A percentile compares a stretch with the other conserved stretches of the same genome.
Conservation (phyloP, 306 rosid genomes). For the Lathyrus aphaca region DNA sequence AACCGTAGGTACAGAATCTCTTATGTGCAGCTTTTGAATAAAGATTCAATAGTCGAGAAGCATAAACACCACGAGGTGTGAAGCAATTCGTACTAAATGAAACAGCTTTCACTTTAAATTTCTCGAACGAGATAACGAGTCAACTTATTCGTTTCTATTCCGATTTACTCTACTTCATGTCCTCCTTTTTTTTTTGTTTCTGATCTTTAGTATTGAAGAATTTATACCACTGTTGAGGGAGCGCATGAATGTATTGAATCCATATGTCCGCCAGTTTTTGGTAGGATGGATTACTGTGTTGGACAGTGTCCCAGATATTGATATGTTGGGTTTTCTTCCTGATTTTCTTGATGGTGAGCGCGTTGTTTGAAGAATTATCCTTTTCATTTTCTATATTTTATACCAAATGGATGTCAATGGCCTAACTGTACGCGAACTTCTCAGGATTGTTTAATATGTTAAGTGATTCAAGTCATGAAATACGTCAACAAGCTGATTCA, state of each 20-base stretch:
- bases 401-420: conserved; percentile 34
- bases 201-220: conserved; percentile 82
- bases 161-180: conserved; percentile 28
- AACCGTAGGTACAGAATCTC: conserved; percentile 34
- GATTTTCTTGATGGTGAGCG: conserved; percentile 84
- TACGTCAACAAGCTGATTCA: conserved; percentile 98
- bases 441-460: conserved; percentile 97
- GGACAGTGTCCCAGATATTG: conserved; percentile 98
- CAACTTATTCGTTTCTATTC: background rate
- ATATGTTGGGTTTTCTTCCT: conserved; percentile 98
- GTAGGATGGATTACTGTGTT: conserved; percentile 99
- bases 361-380: conserved; percentile 15
- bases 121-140: conserved; percentile 7
- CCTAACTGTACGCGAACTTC: conserved; percentile 40
- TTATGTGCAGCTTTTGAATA: conserved; percentile 30
- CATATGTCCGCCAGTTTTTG: conserved; percentile 98
- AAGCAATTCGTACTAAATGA: conserved; percentile 33
- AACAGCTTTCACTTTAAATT: conserved; percentile 30
- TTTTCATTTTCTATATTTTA: conserved; percentile 18
- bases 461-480: conserved; percentile 97
- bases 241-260: conserved; percentile 98
- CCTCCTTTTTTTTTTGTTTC: conserved; percentile 33
- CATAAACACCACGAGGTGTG: conserved; percentile 38
- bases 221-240: conserved; percentile 97
- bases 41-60: conserved; percentile 28